phyloP scores from a whole-genome alignment of 2,329 filamentous ascomycete species.

The Ceratocystis smalleyi region DNA sequence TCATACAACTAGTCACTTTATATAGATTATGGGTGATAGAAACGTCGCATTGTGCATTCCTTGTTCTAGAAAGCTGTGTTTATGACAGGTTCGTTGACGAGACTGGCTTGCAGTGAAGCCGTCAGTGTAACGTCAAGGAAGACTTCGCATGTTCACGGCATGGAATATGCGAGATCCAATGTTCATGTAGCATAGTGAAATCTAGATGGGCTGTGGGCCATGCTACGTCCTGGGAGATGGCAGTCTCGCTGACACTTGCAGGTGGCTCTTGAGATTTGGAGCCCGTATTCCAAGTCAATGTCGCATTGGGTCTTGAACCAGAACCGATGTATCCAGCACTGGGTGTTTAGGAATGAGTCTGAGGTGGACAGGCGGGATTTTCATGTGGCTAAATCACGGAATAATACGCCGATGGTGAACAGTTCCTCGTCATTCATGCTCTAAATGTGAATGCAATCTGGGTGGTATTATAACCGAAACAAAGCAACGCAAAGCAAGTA shows the following conservation, averaged over 20 bases:
- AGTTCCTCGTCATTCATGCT: background rate
- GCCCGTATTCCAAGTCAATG: too few species aligned
- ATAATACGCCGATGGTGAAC: background rate
- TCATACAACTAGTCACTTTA: too few species aligned
- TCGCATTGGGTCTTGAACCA: too few species aligned
- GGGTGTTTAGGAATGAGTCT: too few species aligned
- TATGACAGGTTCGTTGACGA: background rate
- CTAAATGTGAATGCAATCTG: background rate
- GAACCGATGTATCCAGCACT: too few species aligned
- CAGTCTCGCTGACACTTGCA: too few species aligned
- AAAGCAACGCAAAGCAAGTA: conserved; percentile 10
- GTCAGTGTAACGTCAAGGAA: background rate
- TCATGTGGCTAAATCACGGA: background rate
- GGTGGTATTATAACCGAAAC: conserved; percentile 2
- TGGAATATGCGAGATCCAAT: background rate
- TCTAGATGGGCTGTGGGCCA: background rate
- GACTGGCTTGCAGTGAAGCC: background rate
- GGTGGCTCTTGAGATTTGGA: too few species aligned
- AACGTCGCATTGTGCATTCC: background rate
- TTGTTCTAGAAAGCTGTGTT: background rate
- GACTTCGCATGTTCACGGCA: background rate
- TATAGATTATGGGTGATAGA: too few species aligned
- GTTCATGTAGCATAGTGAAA: background rate
- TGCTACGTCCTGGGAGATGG: background rate
- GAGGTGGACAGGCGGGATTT: too few species aligned